A percentile compares a stretch with the other conserved stretches of the same genome.
phyloP scores from a whole-genome alignment of 2,329 filamentous ascomycete species.

The Beauveria medogensis region DNA sequence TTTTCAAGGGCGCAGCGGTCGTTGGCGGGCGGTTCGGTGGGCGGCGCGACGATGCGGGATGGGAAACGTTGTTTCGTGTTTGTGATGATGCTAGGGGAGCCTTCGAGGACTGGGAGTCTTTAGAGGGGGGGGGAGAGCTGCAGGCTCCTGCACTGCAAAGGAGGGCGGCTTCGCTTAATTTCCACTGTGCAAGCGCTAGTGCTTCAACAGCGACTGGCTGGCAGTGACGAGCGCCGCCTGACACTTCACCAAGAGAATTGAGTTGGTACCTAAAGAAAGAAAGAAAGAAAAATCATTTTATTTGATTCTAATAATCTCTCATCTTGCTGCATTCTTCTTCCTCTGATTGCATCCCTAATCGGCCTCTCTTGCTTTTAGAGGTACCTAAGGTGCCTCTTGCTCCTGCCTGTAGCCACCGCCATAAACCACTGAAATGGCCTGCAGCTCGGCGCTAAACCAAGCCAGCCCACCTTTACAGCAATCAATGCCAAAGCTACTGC shows the following conservation, averaged over 20 bases:
- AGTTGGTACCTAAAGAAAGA: no score
- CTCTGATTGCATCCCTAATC: no score
- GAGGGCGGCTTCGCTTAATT: conserved; percentile 9
- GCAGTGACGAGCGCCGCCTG: background rate
- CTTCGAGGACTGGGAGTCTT: background rate
- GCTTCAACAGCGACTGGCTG: background rate
- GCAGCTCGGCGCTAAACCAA: background rate
- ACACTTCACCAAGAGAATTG: background rate
- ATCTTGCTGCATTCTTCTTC: no score
- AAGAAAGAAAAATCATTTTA: no score
- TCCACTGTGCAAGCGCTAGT: conserved; percentile 7
- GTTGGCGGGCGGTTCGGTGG: background rate
- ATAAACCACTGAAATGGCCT: background rate
- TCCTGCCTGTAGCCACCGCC: background rate
- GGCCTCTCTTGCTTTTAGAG: no score
- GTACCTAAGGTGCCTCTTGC: background rate
- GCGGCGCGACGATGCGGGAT: background rate
- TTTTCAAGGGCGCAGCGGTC: background rate
- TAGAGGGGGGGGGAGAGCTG: background rate
- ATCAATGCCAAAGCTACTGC: background rate
- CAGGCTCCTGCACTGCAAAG: background rate
- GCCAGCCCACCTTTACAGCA: background rate
- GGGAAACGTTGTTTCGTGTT: conserved; percentile 7
- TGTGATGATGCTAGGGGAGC: conserved; percentile 12
- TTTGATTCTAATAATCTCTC: no score